Evolutionary conservation across 2,329 filamentous ascomycete genomes (phyloP).

Genomic region (Annulohypoxylon truncatum): DNA sequence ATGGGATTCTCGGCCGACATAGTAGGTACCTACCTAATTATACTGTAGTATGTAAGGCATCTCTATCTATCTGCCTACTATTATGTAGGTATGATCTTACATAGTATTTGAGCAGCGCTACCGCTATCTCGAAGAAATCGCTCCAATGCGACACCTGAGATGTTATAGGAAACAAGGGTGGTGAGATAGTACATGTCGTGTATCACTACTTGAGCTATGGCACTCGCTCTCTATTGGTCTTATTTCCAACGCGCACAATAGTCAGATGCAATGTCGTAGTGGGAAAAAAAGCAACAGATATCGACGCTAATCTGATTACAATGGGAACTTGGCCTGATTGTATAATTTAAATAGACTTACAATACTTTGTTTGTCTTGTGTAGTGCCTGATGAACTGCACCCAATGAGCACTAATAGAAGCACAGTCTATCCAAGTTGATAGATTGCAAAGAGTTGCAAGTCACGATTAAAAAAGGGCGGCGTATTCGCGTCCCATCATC

Average conservation of each 20-base stretch:
- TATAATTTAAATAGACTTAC: no score
- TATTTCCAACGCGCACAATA: background rate
- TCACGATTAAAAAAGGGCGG: constrained; percentile 1
- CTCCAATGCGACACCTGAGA: background rate
- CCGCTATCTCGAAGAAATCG: background rate
- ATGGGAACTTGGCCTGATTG: no score
- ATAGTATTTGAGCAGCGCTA: no score
- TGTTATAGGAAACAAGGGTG: background rate
- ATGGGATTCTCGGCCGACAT: background rate
- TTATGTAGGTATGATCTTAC: no score
- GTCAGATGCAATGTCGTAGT: background rate
- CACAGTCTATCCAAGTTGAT: background rate
- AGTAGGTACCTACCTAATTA: background rate
- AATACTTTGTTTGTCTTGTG: no score
- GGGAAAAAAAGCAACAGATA: background rate
- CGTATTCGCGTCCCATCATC: constrained; percentile 9
- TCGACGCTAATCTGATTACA: no score
- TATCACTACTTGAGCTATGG: background rate
- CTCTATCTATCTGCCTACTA: no score
- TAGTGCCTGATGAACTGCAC: no score
- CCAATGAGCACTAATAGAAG: no score
- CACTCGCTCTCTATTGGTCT: background rate
- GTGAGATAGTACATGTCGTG: background rate
- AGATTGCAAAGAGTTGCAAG: background rate
- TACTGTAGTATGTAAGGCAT: no score